A percentile compares a stretch with the other conserved stretches of the same genome.
Evolutionary conservation across 768 basidiomycete genomes (phyloP).

Genomic region (Mycena vitilis): DNA sequence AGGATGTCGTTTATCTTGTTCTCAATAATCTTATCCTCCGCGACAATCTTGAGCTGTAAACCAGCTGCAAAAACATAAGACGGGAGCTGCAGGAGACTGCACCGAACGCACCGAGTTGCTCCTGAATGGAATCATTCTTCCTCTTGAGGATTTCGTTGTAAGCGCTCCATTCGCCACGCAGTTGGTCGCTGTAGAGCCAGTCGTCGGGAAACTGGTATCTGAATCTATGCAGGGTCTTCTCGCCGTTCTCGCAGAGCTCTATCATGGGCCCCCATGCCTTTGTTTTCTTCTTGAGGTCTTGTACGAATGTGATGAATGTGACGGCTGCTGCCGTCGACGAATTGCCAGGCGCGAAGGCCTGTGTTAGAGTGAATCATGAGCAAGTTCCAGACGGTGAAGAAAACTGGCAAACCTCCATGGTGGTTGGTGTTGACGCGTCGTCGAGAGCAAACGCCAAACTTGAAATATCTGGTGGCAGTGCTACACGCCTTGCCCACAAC

Average conservation of each 20-base stretch:
- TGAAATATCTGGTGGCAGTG: slow-evolving; percentile 19
- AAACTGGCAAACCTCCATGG: slow-evolving; percentile 56
- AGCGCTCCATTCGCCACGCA: slow-evolving; percentile 97
- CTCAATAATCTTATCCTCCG: slow-evolving; percentile 98
- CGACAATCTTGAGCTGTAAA: slow-evolving; percentile 98
- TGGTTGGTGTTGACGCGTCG: slow-evolving; percentile 53
- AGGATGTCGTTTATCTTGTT: slow-evolving; percentile 94
- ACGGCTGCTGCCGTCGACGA: slow-evolving; percentile 98
- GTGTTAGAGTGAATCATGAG: slow-evolving; percentile 27
- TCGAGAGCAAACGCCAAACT: slow-evolving; percentile 24
- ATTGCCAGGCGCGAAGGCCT: slow-evolving; percentile 81
- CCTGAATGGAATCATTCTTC: slow-evolving; percentile 98
- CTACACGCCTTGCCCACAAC: slow-evolving; percentile 19
- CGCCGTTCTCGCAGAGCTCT: slow-evolving; percentile 92
- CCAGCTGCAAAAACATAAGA: slow-evolving; percentile 68
- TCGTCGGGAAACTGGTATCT: slow-evolving; percentile 97
- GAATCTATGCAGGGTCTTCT: slow-evolving; percentile 97
- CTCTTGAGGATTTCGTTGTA: slow-evolving; percentile 98
- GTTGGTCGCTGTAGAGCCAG: slow-evolving; percentile 98
- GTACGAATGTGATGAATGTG: slow-evolving; percentile 98
- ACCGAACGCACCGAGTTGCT: slow-evolving; percentile 87
- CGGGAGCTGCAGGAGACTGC: slow-evolving; percentile 11
- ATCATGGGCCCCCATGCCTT: slow-evolving; percentile 98
- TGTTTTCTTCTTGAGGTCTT: slow-evolving; percentile 97
- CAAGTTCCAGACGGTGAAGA: neutral